phyloP scores from a whole-genome alignment of 163 green algal species.

The Coccomyxa subellipsoidea region DNA sequence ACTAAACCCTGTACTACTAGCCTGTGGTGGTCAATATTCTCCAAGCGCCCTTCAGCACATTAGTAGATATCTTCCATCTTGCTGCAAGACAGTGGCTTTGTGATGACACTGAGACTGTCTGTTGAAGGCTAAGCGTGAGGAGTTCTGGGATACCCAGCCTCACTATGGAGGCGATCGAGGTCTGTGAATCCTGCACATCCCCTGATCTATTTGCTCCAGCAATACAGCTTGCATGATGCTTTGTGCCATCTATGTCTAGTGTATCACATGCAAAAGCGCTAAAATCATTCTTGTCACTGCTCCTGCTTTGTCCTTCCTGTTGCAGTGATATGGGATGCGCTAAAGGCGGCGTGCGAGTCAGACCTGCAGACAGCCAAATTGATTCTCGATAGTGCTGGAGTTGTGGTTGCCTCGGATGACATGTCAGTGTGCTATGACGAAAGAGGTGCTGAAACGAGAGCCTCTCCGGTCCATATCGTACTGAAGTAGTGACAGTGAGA shows the following conservation, averaged over 20 bases:
- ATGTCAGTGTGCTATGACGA: constrained; percentile 84
- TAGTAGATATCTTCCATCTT: no score
- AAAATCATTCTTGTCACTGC: no score
- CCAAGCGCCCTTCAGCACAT: neutral
- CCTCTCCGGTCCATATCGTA: neutral
- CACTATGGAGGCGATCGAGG: constrained; percentile 77
- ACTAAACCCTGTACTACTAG: neutral
- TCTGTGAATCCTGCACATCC: constrained; percentile 16
- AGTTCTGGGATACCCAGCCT: constrained; percentile 89
- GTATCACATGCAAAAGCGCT: no score
- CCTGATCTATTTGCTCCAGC: neutral
- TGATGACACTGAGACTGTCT: no score
- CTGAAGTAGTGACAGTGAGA: neutral
- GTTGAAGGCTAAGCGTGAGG: constrained; percentile 57
- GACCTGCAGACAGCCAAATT: constrained; percentile 59
- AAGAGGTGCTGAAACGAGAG: constrained; percentile 34
- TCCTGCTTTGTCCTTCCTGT: no score
- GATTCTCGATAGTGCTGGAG: constrained; percentile 74
- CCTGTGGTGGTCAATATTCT: neutral
- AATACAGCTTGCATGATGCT: neutral
- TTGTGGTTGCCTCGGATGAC: constrained; percentile 71
- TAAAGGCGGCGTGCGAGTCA: constrained; percentile 61
- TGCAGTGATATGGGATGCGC: constrained; percentile 83
- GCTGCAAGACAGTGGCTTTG: no score
- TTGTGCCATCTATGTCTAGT: neutral